A percentile compares a stretch with the other conserved stretches of the same genome.
Conservation (phyloP, 805 yeast species). For the Kurtzmaniella fragi region DNA sequence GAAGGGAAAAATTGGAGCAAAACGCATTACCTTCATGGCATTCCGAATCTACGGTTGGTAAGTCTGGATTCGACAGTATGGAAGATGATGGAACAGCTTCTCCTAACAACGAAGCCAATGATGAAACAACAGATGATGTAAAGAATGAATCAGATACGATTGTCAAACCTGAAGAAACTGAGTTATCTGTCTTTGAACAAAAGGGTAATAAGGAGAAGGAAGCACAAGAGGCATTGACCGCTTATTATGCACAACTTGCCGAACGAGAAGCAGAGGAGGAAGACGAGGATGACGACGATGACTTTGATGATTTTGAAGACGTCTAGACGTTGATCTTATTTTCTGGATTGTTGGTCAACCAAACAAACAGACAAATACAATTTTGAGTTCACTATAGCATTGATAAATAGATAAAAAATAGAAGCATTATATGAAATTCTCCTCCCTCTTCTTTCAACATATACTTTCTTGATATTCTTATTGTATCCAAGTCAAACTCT, state of each 20-base stretch:
- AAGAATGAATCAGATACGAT: conserved; percentile 6
- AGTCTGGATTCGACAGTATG: conserved; percentile 49
- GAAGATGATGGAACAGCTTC: conserved; percentile 39
- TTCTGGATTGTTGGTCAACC: conserved; percentile 4
- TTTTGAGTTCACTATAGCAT: too few species aligned
- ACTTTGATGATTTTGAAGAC: conserved; percentile 33
- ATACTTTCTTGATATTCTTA: too few species aligned
- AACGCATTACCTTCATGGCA: conserved; percentile 98
- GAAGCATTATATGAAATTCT: too few species aligned
- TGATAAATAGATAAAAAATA: too few species aligned
- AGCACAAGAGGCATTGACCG: conserved; percentile 62
- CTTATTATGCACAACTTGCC: conserved; percentile 72
- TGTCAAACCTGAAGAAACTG: conserved; percentile 7
- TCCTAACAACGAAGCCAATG: conserved; percentile 7
- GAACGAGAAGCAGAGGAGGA: conserved; percentile 61
- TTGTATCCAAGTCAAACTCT: too few species aligned
- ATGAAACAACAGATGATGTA: conserved; percentile 13
- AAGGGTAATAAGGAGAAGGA: conserved; percentile 45
- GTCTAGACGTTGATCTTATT: conserved; percentile 2
- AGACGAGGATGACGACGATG: conserved; percentile 50
- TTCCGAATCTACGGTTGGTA: conserved; percentile 82
- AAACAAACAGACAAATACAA: conserved; percentile 1
- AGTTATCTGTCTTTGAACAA: conserved; percentile 2
- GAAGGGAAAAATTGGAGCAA: conserved; percentile 71
- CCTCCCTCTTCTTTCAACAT: too few species aligned